Conservation (phyloP, 2,329 filamentous ascomycete genomes). For the Exophiala bonariae region DNA sequence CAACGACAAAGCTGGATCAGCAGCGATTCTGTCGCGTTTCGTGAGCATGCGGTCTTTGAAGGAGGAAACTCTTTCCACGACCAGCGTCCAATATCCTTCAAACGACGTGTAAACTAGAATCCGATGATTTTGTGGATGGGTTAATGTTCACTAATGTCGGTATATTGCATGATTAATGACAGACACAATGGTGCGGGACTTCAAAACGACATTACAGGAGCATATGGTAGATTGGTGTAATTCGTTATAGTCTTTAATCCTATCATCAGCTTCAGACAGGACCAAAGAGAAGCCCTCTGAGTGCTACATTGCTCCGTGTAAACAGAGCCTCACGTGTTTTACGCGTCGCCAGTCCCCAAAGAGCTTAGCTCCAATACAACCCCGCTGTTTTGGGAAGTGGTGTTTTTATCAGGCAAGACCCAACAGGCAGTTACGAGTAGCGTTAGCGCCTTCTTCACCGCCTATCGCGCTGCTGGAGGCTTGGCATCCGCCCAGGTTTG, state of each 20-base stretch:
- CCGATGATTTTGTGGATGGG: too few species aligned
- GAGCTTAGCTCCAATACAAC: background rate
- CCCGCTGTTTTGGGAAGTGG: background rate
- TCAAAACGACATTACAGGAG: background rate
- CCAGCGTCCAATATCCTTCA: conserved; percentile 53
- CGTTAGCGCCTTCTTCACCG: conserved; percentile 21
- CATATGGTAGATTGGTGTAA: too few species aligned
- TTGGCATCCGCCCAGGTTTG: conserved; percentile 17
- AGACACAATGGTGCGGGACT: background rate
- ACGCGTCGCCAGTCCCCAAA: background rate
- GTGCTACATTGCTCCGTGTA: too few species aligned
- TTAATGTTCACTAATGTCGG: too few species aligned
- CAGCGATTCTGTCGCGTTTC: conserved; percentile 53
- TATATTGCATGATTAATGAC: conserved; percentile 3
- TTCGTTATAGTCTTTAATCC: too few species aligned
- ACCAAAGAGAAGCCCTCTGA: too few species aligned
- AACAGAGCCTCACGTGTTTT: background rate
- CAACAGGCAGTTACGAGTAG: too few species aligned
- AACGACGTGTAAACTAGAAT: conserved; percentile 42
- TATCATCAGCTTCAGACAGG: too few species aligned
- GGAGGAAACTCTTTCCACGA: conserved; percentile 53
- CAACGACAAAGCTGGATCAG: conserved; percentile 59
- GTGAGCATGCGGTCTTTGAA: conserved; percentile 58
- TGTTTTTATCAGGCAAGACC: background rate
- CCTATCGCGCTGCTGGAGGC: conserved; percentile 9